phyloP scores from a whole-genome alignment of 371 early-diverging fungal genomes.

The Umbelopsis sp. region DNA sequence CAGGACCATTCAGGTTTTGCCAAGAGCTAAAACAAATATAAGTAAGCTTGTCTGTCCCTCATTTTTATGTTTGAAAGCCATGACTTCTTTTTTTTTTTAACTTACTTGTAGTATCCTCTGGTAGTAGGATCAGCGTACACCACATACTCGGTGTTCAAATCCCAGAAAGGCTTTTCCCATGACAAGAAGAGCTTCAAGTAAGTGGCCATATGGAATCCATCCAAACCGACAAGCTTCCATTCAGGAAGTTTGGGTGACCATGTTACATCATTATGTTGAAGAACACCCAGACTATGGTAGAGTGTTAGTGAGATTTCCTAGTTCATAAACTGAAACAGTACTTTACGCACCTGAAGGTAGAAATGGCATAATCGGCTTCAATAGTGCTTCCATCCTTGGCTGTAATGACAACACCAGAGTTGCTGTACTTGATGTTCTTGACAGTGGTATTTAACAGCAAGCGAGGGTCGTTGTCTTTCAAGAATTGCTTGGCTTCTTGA shows the following conservation, averaged over 20 bases:
- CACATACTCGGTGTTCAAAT: conserved; percentile 36
- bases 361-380: conserved; percentile 50
- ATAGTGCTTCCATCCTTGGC: conserved; percentile 36
- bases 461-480: conserved; percentile 36
- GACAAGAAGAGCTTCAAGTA: conserved; percentile 55
- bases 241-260: conserved; percentile 44
- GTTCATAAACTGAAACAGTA: too few relatives aligned
- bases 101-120: conserved; percentile 35
- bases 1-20: conserved; percentile 42
- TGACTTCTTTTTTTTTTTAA: conserved; percentile 27
- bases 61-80: too few relatives aligned
- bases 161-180: conserved; percentile 52
- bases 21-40: conserved; percentile 30
- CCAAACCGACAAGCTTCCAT: conserved; percentile 51
- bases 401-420: conserved; percentile 35
- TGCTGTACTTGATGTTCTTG: conserved; percentile 37
- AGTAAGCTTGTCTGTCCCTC: conserved; percentile 11
- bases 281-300: conserved; percentile 40
- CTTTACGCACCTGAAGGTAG: conserved; percentile 40
- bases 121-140: conserved; percentile 45
- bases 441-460: conserved; percentile 37
- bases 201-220: conserved; percentile 54
- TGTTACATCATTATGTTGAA: conserved; percentile 43
- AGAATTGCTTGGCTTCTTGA: conserved; percentile 34
- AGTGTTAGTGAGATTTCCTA: not conserved